These are phyloP conservation scores for Ceratocystis alfenasii DNA, from an alignment of 2,329 filamentous ascomycete species.

Conservation along the genomic window DNA sequence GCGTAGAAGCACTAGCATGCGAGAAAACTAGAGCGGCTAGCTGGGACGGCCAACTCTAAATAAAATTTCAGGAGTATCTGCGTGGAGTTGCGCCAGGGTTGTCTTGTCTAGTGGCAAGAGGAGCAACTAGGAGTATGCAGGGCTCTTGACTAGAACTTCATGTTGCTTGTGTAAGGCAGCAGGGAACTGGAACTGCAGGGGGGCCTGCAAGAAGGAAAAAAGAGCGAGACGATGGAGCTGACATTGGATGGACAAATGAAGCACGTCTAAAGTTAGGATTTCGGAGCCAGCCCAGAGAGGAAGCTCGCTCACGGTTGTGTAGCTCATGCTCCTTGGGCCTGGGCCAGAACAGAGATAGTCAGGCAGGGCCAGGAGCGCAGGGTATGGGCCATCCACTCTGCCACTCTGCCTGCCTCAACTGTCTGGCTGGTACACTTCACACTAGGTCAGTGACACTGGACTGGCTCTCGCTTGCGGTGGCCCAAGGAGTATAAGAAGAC, in stretches of 20 bases:
- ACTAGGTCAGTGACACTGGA: not conserved
- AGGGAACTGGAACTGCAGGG: not conserved
- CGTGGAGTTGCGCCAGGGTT: not conserved
- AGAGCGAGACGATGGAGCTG: not conserved
- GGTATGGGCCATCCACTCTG: not conserved
- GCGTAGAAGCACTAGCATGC: not conserved
- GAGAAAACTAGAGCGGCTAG: not conserved
- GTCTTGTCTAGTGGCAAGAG: not conserved
- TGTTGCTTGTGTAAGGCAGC: not conserved
- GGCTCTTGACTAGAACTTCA: not conserved
- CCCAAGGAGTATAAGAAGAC: conserved; percentile 11
- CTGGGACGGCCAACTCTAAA: conserved; percentile 1
- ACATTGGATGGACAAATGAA: conserved; percentile 3
- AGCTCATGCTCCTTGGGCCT: not conserved
- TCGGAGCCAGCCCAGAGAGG: not conserved
- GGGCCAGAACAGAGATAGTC: not conserved
- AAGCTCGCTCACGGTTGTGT: not conserved
- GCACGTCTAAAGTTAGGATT: not conserved
- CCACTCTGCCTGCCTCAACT: too few relatives aligned
- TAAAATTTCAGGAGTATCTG: not conserved
- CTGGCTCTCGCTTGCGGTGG: not conserved
- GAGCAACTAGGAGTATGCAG: not conserved
- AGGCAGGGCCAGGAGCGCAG: not conserved
- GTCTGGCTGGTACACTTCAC: not conserved
- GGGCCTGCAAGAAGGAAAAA: not conserved